Evolutionary conservation across 148 eudicot species (phyloP).

Genomic region (Chenopodium quinoa): DNA sequence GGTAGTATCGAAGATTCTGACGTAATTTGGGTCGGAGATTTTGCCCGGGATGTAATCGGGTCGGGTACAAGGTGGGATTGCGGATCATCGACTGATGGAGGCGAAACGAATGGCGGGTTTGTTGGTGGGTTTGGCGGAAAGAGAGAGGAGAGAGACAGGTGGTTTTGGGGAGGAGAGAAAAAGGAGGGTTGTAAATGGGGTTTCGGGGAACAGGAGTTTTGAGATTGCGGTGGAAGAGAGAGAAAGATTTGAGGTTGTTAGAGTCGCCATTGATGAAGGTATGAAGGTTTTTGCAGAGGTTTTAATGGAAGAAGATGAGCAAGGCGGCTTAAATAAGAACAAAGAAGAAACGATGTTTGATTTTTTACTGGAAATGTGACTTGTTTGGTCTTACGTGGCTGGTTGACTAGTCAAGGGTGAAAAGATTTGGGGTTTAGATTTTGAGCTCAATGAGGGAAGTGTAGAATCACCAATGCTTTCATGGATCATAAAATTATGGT

Average conservation of each 20-base stretch:
- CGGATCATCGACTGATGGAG: background rate
- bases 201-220: background rate
- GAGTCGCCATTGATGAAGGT: background rate
- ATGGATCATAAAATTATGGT: too few species aligned
- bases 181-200: background rate
- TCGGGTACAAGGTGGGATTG: background rate
- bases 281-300: background rate
- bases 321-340: background rate
- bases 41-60: constrained; percentile 36
- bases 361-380: too few species aligned
- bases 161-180: background rate
- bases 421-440: too few species aligned
- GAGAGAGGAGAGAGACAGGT: background rate
- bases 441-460: too few species aligned
- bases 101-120: background rate
- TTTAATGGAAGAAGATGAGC: background rate
- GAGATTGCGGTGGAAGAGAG: background rate
- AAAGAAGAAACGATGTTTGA: too few species aligned
- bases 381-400: too few species aligned
- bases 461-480: too few species aligned
- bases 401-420: too few species aligned
- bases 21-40: constrained; percentile 69
- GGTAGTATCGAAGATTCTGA: constrained; percentile 90
- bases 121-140: background rate
- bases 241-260: background rate